Conservation (phyloP, 495 filamentous ascomycete genomes). For the Aspergillus hancockii region DNA sequence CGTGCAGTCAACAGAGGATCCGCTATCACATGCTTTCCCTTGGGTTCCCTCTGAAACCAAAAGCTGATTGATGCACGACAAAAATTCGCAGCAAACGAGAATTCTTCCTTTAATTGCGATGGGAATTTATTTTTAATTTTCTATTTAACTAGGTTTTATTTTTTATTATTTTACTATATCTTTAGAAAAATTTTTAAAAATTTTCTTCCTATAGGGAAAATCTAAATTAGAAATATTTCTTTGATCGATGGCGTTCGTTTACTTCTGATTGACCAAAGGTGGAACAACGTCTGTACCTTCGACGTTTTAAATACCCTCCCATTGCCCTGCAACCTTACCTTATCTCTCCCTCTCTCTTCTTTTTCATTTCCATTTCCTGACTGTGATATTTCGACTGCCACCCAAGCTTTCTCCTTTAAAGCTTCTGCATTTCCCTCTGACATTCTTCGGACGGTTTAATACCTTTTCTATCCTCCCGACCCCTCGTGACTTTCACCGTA, state of each 20-base stretch:
- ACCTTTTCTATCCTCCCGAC: not conserved
- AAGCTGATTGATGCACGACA: not conserved
- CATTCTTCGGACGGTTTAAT: not conserved
- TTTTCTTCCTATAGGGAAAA: not conserved
- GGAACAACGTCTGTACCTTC: no score
- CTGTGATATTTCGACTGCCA: no score
- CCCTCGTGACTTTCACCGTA: no score
- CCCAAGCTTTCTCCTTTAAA: not conserved
- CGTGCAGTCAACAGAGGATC: not conserved
- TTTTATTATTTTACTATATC: not conserved
- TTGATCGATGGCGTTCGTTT: not conserved
- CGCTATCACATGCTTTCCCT: not conserved
- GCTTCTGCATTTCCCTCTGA: not conserved
- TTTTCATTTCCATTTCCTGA: not conserved
- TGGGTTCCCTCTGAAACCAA: not conserved
- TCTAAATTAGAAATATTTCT: not conserved
- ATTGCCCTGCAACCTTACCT: not conserved
- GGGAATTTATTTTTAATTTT: not conserved
- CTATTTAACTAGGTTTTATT: not conserved
- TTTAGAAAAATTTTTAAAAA: not conserved
- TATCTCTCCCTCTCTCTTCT: not conserved
- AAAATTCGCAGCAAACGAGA: no score
- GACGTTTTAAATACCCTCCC: not conserved
- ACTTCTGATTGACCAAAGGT: not conserved
- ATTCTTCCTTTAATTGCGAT: no score